Evolutionary conservation across 2,329 filamentous ascomycete genomes (phyloP), one percentile per base, ranked within the genome.

Genomic region (Westerdykella aurantiaca): DNA sequence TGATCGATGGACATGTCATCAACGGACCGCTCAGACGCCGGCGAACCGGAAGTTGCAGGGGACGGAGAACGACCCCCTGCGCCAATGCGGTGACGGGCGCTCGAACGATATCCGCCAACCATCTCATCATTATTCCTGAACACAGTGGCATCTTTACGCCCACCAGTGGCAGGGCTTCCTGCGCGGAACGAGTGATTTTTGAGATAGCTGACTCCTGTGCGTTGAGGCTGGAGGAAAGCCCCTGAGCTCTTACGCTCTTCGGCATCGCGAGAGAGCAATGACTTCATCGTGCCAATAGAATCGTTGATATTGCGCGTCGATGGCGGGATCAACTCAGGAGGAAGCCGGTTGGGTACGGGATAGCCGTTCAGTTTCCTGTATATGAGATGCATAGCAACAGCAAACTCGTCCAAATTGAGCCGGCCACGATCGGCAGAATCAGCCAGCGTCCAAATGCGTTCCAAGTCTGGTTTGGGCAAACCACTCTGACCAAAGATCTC

Each of bases 401-500:
- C 90, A 63, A 98, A 98, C 63, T 98, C 93, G 64, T 98, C 93
- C 60, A 97, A 80, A 58, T 98, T 90, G 23, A 98, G 78, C 44
- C 90, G 85, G 14, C 93, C 93, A 66, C 93, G 93, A 68, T 98
- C 96, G 51, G 90, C 85, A 25, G 90, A 85, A 64, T 98, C 93
- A 3, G 91, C 85, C 46, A 98, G 74, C 9, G 93, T 97, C 93
- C 93, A 98, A 40, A 97, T 83, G 25, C 85, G 80, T 68, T 97
- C 93, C 31, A 98, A 73, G 56, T 97, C 93, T 21, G 84, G 75
- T 68, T 94, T 94, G 38, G 93, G 88, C 23, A 98, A 73, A 34
- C 93, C 93, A 72, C 90, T 96, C 67, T 98, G 93, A 7, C 90
- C 88, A 67, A 98, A 91, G 47, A 98, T 95, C 69, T 98, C 93